Evolutionary conservation across 176 grass and related monocot species (phyloP), one percentile per base, ranked within the genome.

Genomic region (Aegilops longissima): DNA sequence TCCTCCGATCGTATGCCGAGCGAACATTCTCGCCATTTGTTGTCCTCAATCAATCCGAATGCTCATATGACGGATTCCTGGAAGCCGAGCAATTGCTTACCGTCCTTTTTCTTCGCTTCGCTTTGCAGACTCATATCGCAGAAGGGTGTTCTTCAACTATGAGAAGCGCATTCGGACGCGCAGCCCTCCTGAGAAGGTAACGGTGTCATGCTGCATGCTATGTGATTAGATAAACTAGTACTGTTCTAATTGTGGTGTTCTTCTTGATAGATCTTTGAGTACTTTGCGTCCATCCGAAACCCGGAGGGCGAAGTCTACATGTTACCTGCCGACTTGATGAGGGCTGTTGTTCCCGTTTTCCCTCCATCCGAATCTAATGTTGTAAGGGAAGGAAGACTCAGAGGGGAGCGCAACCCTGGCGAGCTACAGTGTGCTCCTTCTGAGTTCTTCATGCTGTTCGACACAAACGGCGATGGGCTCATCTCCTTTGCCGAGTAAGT

Each of bases 401-500:
- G 82, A 63, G 94, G 97, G 58, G 97, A 98, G 73, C 85, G 65
- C 52, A 82, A 92, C 84, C 92, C 90, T 8, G 93, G 97, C 8
- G 96, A 95, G 63, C 73, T 98, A 25, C 84, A 82, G 0, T 98
- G 94, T 80, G 87, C 88, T 31, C 94, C 97, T 16, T 98, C 97
- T 9, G 75, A 89, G 2, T 98, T 98, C 78, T 98, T 96, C 83
- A 94, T 96, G 94, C 83, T 94, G 8, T 98, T 96, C 9, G 94
- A 98, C 85, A 98, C 94, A 45, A 98, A 98, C 38, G 93, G 93
- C 4, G 97, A 98, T 38, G 93, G 97, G 61, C 87, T 98, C 61
- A 98, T 98, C 71, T 98, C 97, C 31, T 98, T 98, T 79, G 69
- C 97, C 2, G 97, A 98, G 97, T 98, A 93, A 96, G 93, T 94